These are phyloP conservation scores for Thermochaetoides dissita DNA, from an alignment of 2,329 filamentous ascomycete species.

Conservation along the genomic window DNA sequence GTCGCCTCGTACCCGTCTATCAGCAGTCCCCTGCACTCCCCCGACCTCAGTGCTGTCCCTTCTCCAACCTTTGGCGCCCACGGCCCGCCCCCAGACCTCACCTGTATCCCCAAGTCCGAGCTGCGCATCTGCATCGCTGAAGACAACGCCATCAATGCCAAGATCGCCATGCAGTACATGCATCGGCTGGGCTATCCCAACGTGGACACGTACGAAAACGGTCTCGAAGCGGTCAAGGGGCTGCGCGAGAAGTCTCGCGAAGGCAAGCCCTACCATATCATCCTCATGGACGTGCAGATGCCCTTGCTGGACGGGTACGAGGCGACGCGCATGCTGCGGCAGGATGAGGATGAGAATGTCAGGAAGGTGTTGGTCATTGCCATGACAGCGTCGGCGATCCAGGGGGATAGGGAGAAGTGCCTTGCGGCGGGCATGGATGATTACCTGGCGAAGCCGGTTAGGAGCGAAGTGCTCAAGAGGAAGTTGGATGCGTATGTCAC, in stretches of 20 bases:
- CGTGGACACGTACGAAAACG: constrained; percentile 82
- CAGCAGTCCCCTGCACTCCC: constrained; percentile 5
- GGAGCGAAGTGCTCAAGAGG: constrained; percentile 70
- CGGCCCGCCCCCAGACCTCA: constrained; percentile 40
- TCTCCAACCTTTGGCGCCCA: constrained; percentile 15
- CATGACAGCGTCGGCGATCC: constrained; percentile 92
- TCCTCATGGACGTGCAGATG: constrained; percentile 96
- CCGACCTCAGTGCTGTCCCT: constrained; percentile 9
- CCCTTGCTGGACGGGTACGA: constrained; percentile 86
- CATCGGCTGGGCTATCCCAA: constrained; percentile 66
- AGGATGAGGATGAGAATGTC: constrained; percentile 62
- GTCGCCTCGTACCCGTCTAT: not conserved
- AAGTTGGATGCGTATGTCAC: constrained; percentile 52
- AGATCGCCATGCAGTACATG: constrained; percentile 84
- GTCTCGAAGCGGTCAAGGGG: constrained; percentile 74
- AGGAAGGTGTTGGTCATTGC: constrained; percentile 82
- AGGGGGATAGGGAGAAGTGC: constrained; percentile 88
- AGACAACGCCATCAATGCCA: constrained; percentile 89
- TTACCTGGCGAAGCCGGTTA: constrained; percentile 90
- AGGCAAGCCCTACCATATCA: constrained; percentile 69
- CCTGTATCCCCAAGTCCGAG: constrained; percentile 58
- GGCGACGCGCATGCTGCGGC: constrained; percentile 69
- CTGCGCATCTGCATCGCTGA: constrained; percentile 86
- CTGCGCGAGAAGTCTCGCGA: constrained; percentile 59
- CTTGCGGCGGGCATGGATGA: constrained; percentile 96